Percentiles rank a stretch among this genome's conserved stretches.
phyloP scores from a whole-genome alignment of 1,284 basidiomycete genomes.

The Golubevia pallescens region DNA sequence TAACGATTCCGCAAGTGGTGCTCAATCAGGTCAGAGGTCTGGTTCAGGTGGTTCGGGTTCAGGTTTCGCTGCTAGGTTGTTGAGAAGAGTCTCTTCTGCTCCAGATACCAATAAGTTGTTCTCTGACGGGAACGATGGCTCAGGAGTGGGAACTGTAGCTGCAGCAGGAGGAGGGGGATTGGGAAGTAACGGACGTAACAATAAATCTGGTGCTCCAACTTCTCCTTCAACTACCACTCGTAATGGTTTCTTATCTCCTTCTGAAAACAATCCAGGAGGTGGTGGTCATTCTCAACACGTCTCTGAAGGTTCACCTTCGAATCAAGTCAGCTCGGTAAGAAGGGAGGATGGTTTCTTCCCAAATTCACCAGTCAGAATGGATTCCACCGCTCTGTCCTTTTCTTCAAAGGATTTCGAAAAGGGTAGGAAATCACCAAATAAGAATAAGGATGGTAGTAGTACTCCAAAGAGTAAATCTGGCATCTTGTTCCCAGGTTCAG shows the following conservation, averaged over 20 bases:
- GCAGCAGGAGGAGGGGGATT: slow-evolving; percentile 9
- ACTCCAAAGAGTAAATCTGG: slow-evolving; percentile 31
- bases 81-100: slow-evolving; percentile 91
- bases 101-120: slow-evolving; percentile 94
- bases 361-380: slow-evolving; percentile 52
- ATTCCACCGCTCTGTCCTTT: slow-evolving; percentile 50
- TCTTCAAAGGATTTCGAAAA: slow-evolving; percentile 57
- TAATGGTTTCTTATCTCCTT: slow-evolving; percentile 76
- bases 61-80: slow-evolving; percentile 75
- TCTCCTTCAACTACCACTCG: slow-evolving; percentile 69
- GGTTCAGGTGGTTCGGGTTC: not conserved
- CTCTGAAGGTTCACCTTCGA: not conserved
- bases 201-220: slow-evolving; percentile 66
- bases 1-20: not conserved
- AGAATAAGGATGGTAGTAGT: slow-evolving; percentile 15
- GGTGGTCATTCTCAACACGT: slow-evolving; percentile 23
- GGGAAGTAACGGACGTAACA: slow-evolving; percentile 1
- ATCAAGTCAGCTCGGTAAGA: not conserved
- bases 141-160: slow-evolving; percentile 12
- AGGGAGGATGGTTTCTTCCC: slow-evolving; percentile 34
- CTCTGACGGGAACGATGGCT: slow-evolving; percentile 55
- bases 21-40: not conserved
- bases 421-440: slow-evolving; percentile 15
- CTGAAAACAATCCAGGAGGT: slow-evolving; percentile 68
- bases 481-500: slow-evolving; percentile 40